Evolutionary conservation across 2,329 filamentous ascomycete species (phyloP), one percentile per base, ranked within the genome.

Genomic region (Hypoxylon sp.): DNA sequence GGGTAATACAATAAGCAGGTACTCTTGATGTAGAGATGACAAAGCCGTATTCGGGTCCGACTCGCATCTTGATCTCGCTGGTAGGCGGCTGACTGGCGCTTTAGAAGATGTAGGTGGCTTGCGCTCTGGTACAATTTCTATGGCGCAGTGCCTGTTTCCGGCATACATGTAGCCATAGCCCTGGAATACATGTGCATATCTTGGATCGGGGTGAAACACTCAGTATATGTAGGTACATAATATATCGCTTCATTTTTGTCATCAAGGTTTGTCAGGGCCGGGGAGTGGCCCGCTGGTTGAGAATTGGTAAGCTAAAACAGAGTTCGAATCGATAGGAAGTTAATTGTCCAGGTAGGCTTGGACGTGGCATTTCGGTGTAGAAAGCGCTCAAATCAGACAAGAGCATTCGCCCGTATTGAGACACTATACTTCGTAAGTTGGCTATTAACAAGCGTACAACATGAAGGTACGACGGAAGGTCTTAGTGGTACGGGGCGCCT

Each of bases 71-170:
- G 44, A 27, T 62, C 52, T 66, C 32, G 57, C 48, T 51, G 27
- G 8, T 19, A 54, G 55, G 55, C 48, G 51, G 66, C 62, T 65
- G 54, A 67, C 63, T 50, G 46, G 60, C 51, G 31, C 32, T 61
- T 50, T 51, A 24, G 21, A 67, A 54, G 57, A 65, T 65, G 60
- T 57, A 62, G 47, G 59, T 69, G 59, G 66, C 59, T 59, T 71
- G 35, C 48, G 42, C 24, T 50, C 32, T 55, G 46, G 13, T 32
- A 56, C 32, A 44, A 1, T 31, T 54, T 63, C 32, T 39, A 32
- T 44, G 55, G 59, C 46, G 47, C 60, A 44, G 46, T 65, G 37
- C 24, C 47, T 65, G 62, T 58, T 66, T 68, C 52, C 54, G 68
- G 65, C 58, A 63, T 21, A 27, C 24, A 27, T 27, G 24, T 27